Conservation (phyloP, 169 alveolate genomes). For the Cryptosporidium ubiquitum region DNA sequence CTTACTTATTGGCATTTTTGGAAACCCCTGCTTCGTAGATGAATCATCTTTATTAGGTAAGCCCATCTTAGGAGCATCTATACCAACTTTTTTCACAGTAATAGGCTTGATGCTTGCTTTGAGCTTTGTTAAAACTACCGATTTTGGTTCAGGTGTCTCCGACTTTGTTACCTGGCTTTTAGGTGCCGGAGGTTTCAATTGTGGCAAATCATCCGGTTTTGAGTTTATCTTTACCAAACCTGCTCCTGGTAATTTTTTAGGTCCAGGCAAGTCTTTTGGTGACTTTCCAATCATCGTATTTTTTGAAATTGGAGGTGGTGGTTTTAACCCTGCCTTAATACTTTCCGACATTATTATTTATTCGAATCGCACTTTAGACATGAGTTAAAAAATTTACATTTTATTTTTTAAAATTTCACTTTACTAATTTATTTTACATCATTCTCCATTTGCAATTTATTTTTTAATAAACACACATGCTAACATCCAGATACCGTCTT, state of each 20-base stretch:
- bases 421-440: background rate
- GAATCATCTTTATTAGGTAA: background rate
- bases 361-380: background rate
- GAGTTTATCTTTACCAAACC: background rate
- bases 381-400: background rate
- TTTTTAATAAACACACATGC: background rate
- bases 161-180: background rate
- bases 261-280: slow-evolving; percentile 22
- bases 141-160: background rate
- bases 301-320: background rate
- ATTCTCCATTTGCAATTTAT: background rate
- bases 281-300: background rate
- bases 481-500: background rate
- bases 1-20: too few relatives aligned
- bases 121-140: background rate
- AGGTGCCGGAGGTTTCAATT: background rate
- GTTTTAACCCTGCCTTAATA: slow-evolving; percentile 5
- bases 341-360: background rate
- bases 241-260: slow-evolving; percentile 8
- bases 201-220: background rate
- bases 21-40: background rate
- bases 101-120: background rate
- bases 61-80: slow-evolving; percentile 2
- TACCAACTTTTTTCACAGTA: background rate
- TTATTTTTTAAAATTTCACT: background rate